Evolutionary conservation across 345 rosid species (phyloP).

Genomic region (Sapria himalayana): DNA sequence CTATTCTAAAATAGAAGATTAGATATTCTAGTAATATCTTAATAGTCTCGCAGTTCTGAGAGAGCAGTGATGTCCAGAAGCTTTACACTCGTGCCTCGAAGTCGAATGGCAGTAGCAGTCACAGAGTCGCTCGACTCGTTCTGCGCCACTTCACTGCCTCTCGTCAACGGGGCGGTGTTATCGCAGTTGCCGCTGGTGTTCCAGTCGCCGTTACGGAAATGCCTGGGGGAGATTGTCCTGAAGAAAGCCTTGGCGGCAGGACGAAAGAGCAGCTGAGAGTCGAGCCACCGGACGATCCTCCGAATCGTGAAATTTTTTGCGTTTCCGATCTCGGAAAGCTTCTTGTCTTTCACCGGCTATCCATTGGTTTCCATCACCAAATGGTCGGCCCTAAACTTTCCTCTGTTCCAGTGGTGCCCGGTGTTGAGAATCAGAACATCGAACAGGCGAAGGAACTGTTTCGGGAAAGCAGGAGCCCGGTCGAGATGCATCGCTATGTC

Average conservation of each 20-base stretch:
- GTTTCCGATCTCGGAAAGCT: conserved; percentile 11
- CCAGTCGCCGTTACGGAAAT: conserved; percentile 31
- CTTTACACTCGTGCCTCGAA: conserved; percentile 10
- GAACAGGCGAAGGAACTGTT: conserved; percentile 11
- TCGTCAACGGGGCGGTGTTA: conserved; percentile 17
- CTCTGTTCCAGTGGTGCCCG: conserved; percentile 40
- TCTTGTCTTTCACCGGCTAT: conserved; percentile 12
- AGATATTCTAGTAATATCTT: too few relatives aligned
- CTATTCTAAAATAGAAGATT: too few relatives aligned
- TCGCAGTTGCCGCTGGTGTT: conserved; percentile 29
- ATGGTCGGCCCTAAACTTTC: conserved; percentile 18
- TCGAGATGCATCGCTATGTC: conserved; percentile 39
- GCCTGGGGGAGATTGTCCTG: conserved; percentile 26
- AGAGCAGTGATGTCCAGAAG: conserved; percentile 14
- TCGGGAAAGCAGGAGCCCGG: conserved; percentile 26
- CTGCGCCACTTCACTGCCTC: conserved; percentile 19
- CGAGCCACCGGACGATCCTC: conserved; percentile 28
- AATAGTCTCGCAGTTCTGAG: conserved; percentile 19
- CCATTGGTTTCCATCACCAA: conserved; percentile 38
- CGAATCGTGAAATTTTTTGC: conserved; percentile 31
- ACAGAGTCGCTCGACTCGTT: conserved; percentile 10
- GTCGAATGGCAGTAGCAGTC: conserved; percentile 9
- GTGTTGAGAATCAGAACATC: conserved; percentile 32
- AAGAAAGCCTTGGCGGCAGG: conserved; percentile 21
- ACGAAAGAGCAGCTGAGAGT: conserved; percentile 16